These are phyloP conservation scores for Spergularia azorica DNA, from an alignment of 179 eudicot genomes.

Conservation along the genomic window DNA sequence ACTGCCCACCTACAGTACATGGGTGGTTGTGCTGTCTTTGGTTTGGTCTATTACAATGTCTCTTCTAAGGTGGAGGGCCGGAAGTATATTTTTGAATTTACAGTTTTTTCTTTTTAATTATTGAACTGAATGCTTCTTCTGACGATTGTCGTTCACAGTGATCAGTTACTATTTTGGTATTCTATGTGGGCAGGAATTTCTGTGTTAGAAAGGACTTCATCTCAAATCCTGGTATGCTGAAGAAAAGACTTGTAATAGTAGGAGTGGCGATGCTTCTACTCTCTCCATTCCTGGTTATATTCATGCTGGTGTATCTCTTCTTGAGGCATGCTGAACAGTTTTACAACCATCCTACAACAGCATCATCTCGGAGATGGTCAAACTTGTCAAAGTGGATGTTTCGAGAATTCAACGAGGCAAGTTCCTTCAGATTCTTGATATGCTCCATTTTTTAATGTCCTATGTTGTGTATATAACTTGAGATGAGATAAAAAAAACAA, in stretches of 20 bases:
- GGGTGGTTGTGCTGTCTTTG: too few relatives aligned
- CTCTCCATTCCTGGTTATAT: conserved; percentile 88
- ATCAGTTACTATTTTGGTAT: conserved; percentile 15
- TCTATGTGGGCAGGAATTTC: conserved; percentile 68
- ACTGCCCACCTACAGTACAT: too few relatives aligned
- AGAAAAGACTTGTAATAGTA: conserved; percentile 78
- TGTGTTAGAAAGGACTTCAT: conserved; percentile 75
- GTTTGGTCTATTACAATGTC: too few relatives aligned
- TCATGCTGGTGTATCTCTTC: conserved; percentile 95
- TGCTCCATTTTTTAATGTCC: neutral
- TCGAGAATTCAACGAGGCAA: conserved; percentile 95
- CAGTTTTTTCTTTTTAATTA: too few relatives aligned
- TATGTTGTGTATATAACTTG: neutral
- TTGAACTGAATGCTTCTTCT: too few relatives aligned
- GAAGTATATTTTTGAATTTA: neutral
- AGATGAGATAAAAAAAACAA: neutral
- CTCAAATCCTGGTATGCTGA: conserved; percentile 68
- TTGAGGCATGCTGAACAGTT: conserved; percentile 96
- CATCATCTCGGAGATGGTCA: conserved; percentile 97
- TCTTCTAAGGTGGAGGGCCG: too few relatives aligned
- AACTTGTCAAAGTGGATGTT: conserved; percentile 93
- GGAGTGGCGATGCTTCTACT: conserved; percentile 84
- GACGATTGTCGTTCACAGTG: neutral
- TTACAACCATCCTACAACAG: conserved; percentile 92
- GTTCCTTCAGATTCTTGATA: conserved; percentile 15